Evolutionary conservation across 106 monocot genomes (phyloP), one percentile per base, ranked within the genome.

Genomic region (Dendrobium catenatum): DNA sequence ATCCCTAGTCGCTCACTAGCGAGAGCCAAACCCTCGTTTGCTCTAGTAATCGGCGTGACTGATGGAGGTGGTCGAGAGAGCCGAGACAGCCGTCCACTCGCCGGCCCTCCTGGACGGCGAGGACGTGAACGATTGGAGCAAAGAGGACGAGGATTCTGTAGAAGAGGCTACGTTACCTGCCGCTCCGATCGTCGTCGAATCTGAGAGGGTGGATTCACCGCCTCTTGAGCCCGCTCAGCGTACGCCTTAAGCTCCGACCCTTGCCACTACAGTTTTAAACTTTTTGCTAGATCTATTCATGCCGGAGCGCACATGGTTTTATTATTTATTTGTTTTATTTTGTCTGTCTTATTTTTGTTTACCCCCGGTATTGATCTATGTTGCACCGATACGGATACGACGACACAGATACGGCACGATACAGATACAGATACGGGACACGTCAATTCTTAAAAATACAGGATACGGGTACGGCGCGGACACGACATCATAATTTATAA

Each of bases 111-210:
- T 37, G 70, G 70, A 43, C 18, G 43, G 74, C 18, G 74, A 43
- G n/a, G 74, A 43, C 41, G 74, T 42, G 16, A 42, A 74, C 42
- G 74, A 74, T 31, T 74, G 74, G 74, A 74, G 74, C n/a, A 74
- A 74, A 9, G 74, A 44, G 42, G 74, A 74, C 5, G 74, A 74
- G 17, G 74, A 42, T n/a, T 8, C 74, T 2, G 6, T 74, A n/a
- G 43, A 43, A 6, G 74, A 74, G 2, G 20, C 43, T 43, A 17
- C 18, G 74, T 20, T 15, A 11, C 18, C 42, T 6, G 42, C 20
- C 42, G 41, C 16, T 41, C 74, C 42, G 42, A 74, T 5, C 43
- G 22, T 20, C 43, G 7, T 37, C 3, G n/a, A n/a, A n/a, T 43
- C 42, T 42, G 41, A 42, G 74, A 13, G 1, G 13, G 17, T 7